Percentiles rank a stretch among this genome's conserved stretches.
Evolutionary conservation across 2,329 filamentous ascomycete species (phyloP).

Genomic region (Fusarium sp.): DNA sequence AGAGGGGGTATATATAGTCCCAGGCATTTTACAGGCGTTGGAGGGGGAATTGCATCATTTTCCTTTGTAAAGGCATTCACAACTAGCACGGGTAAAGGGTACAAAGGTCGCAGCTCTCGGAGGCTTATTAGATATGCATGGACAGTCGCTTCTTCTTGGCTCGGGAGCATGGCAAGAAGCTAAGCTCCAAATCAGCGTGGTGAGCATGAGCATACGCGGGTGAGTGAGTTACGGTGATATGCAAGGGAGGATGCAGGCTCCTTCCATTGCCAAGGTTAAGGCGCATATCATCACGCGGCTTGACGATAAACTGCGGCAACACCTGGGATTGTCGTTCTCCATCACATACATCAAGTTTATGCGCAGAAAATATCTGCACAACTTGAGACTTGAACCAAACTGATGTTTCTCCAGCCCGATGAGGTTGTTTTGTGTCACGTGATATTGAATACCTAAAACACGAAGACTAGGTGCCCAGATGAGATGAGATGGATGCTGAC

Average conservation of each 20-base stretch:
- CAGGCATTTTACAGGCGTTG: slow-evolving; percentile 41
- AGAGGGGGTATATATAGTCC: slow-evolving; percentile 12
- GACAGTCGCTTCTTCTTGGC: not conserved
- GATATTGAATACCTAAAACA: slow-evolving; percentile 13
- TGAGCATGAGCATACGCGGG: not conserved
- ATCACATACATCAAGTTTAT: slow-evolving; percentile 1
- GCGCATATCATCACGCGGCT: not conserved
- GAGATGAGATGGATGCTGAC: slow-evolving; percentile 1
- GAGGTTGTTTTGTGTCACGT: slow-evolving; percentile 26
- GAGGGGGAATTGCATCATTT: slow-evolving; percentile 8
- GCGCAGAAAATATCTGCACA: slow-evolving; percentile 11
- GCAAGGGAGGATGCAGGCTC: slow-evolving; percentile 25
- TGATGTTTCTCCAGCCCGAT: not conserved
- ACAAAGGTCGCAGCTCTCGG: not conserved
- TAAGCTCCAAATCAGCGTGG: slow-evolving; percentile 7
- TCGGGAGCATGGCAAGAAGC: not conserved
- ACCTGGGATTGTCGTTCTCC: not conserved
- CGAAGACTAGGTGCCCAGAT: not conserved
- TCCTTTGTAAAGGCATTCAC: slow-evolving; percentile 11
- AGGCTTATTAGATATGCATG: not conserved
- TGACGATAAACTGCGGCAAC: not conserved
- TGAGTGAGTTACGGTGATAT: slow-evolving; percentile 14
- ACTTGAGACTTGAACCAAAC: slow-evolving; percentile 9
- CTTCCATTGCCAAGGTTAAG: not conserved
- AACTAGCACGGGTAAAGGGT: not conserved